Base-by-base conservation (phyloP, 495 filamentous ascomycete species). In the Venustampulla echinocandica region DNA sequence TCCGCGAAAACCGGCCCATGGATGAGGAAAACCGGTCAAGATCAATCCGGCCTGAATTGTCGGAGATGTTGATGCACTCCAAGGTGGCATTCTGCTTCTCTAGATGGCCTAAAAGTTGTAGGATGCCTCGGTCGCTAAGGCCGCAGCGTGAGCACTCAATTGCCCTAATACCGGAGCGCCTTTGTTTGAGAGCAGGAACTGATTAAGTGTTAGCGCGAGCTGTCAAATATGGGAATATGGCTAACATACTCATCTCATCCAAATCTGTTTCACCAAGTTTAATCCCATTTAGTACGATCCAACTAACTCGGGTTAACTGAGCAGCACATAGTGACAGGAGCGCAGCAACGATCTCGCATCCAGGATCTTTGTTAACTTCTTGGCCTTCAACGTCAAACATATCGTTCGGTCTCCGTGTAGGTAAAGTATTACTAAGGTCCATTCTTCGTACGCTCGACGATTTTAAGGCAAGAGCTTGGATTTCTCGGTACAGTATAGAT, bases 61-160 rank as follows among this genome's bases (percentile, higher is more conserved):
- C 80, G 1, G 85, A 87, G 7, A 92, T 76, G 55, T 92, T 78
- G 47, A 93, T 70, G 0, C 73, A 74, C 57, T 95, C 85, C 15
- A 95, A 62, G 2, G 85, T 85, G 2, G 73, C 71, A 43, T 81
- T 79, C 55, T 93, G 87, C 11, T 71, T 67, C 10, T 71, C 64
- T 25, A 85, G 59, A 13, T 75, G 75, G 42, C 75, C 73, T 42
- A 82, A 66, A 22, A 81, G 62, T n/a, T 78, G 56, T 20, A 66
- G 66, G 39, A 83, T 61, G 19, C 69, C 70, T 37, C 71, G 58
- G 52, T 82, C 77, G 1, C 76, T 84, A 27, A 93, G 60, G 20
- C 80, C 80, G 57, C 88, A 93, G 20, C 79, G 75, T 15, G 85
- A 82, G 34, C 95, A 73, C 54, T 95, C 87, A 27, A 96, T 69